These are phyloP conservation scores for Brassica carinata DNA, from an alignment of 345 rosid genomes.

Conservation along the genomic window DNA sequence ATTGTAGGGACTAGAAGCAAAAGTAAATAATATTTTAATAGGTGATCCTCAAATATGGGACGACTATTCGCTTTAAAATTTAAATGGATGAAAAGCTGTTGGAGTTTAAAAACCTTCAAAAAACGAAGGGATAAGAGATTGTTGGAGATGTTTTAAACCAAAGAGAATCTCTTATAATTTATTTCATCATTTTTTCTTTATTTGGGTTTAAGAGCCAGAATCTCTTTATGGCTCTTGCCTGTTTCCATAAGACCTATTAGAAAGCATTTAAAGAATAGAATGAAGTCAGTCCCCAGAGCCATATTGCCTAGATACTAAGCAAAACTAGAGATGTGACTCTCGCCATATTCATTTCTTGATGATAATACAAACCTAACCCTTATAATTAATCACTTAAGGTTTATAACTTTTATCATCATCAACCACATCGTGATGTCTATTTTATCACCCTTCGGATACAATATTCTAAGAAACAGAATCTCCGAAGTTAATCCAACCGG, in stretches of 20 bases:
- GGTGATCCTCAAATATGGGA: too few species aligned
- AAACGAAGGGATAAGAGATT: too few species aligned
- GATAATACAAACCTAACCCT: slow-evolving; percentile 32
- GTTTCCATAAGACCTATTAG: slow-evolving; percentile 30
- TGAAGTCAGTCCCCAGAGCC: slow-evolving; percentile 32
- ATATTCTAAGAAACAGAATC: neutral
- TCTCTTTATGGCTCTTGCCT: slow-evolving; percentile 35
- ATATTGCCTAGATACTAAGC: slow-evolving; percentile 41
- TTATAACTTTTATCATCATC: slow-evolving; percentile 4
- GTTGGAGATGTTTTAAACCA: neutral
- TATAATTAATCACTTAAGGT: slow-evolving; percentile 1
- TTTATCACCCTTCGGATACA: slow-evolving; percentile 7
- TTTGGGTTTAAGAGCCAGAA: slow-evolving; percentile 27
- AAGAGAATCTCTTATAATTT: slow-evolving; percentile 11
- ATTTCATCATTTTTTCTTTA: slow-evolving; percentile 9
- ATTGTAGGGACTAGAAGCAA: too few species aligned
- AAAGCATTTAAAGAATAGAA: slow-evolving; percentile 30
- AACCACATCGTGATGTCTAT: slow-evolving; percentile 13
- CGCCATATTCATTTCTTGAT: slow-evolving; percentile 32
- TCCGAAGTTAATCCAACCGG: neutral
- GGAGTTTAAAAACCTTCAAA: too few species aligned
- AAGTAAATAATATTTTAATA: too few species aligned
- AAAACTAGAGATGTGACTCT: slow-evolving; percentile 35
- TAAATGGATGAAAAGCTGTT: too few species aligned
- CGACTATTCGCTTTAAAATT: too few species aligned